phyloP scores from a whole-genome alignment of 352 stramenopile genomes.

The Pseudoperonospora humuli region DNA sequence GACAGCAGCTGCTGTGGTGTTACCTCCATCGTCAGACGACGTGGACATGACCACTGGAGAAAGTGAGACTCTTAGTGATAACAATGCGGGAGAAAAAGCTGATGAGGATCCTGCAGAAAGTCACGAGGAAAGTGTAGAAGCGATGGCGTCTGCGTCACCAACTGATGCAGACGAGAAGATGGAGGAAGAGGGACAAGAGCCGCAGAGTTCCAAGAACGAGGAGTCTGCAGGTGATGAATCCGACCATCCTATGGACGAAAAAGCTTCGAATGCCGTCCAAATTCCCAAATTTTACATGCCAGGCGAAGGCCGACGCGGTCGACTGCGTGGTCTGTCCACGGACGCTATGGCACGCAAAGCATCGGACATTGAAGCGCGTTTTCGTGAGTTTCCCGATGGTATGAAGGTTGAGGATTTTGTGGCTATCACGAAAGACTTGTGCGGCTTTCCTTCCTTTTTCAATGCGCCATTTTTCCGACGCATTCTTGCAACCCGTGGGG shows the following conservation, averaged over 20 bases:
- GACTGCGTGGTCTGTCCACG: conserved; percentile 50
- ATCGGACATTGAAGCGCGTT: conserved; percentile 69
- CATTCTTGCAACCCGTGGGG: conserved; percentile 47
- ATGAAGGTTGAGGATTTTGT: conserved; percentile 88
- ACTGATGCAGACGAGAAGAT: conserved; percentile 20
- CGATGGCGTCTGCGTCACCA: background rate
- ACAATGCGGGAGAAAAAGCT: conserved; percentile 4
- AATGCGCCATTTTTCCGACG: conserved; percentile 94
- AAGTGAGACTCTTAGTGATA: conserved; percentile 12
- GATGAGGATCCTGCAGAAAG: conserved; percentile 6
- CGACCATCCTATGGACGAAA: conserved; percentile 28
- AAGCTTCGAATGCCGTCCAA: conserved; percentile 18
- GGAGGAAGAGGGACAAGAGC: conserved; percentile 21
- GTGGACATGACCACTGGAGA: conserved; percentile 35
- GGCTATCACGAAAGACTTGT: conserved; percentile 96
- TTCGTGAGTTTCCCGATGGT: conserved; percentile 67
- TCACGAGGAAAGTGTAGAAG: conserved; percentile 6
- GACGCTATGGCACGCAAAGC: conserved; percentile 56
- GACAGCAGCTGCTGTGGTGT: background rate
- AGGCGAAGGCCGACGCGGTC: conserved; percentile 49
- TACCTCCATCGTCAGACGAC: conserved; percentile 22
- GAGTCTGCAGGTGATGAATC: conserved; percentile 7
- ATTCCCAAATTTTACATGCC: conserved; percentile 72
- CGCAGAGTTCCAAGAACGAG: conserved; percentile 1
- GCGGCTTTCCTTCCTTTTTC: conserved; percentile 97